Percentiles rank a stretch among this genome's conserved stretches.
Evolutionary conservation across 2,329 filamentous ascomycete species (phyloP).

Genomic region (Xylaria sp.): DNA sequence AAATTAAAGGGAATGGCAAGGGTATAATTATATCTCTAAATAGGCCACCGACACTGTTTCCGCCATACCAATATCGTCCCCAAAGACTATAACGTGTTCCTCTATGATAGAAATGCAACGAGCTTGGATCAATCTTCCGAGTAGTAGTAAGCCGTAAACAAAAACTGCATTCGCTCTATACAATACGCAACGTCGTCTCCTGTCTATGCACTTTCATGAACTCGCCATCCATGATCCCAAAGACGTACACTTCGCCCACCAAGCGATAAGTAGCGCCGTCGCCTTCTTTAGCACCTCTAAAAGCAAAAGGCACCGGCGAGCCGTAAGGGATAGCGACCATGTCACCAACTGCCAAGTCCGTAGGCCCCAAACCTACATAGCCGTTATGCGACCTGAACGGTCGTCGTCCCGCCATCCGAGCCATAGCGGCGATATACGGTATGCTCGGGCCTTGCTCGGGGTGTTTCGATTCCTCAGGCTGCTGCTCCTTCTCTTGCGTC

Average conservation of each 20-base stretch:
- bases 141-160: not conserved
- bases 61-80: not conserved
- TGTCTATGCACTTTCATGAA: slow-evolving; percentile 42
- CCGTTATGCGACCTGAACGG: slow-evolving; percentile 36
- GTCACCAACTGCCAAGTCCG: slow-evolving; percentile 30
- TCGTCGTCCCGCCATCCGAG: slow-evolving; percentile 31
- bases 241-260: slow-evolving; percentile 37
- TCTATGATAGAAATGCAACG: not conserved
- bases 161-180: slow-evolving; percentile 13
- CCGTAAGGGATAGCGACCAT: slow-evolving; percentile 37
- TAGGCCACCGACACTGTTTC: not conserved
- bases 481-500: slow-evolving; percentile 3
- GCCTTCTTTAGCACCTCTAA: slow-evolving; percentile 17
- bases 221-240: slow-evolving; percentile 42
- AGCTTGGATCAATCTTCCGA: not conserved
- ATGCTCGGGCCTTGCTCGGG: not conserved
- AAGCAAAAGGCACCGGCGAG: slow-evolving; percentile 37
- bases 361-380: slow-evolving; percentile 37
- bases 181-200: slow-evolving; percentile 35
- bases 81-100: not conserved
- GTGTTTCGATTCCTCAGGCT: not conserved
- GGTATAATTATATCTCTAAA: slow-evolving; percentile 20
- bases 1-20: not conserved
- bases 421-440: slow-evolving; percentile 31
- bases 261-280: slow-evolving; percentile 20